Evolutionary conservation across 768 basidiomycete genomes (phyloP).

Genomic region (Tricholomella constricta): DNA sequence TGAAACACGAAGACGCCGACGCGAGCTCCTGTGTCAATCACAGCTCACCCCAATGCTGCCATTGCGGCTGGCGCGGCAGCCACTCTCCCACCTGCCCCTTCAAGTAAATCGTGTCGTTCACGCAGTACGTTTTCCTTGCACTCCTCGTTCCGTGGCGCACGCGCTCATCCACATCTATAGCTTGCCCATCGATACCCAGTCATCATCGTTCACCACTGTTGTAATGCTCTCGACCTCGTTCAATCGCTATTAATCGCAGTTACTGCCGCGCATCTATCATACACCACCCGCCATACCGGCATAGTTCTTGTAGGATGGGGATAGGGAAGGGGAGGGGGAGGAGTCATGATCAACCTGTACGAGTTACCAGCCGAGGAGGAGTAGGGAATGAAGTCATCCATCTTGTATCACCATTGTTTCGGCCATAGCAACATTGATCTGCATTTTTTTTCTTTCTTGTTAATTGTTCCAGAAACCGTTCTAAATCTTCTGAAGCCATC

Average conservation of each 20-base stretch:
- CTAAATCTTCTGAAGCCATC: neutral
- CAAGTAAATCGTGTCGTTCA: constrained; percentile 38
- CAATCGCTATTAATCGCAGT: constrained; percentile 15
- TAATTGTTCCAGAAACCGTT: constrained; percentile 14
- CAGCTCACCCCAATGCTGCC: constrained; percentile 76
- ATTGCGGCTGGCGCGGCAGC: constrained; percentile 70
- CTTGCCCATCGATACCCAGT: constrained; percentile 12
- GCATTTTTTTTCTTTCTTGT: constrained; percentile 16
- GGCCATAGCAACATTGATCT: constrained; percentile 24
- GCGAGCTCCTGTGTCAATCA: constrained; percentile 41
- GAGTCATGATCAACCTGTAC: constrained; percentile 17
- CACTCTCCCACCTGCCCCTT: constrained; percentile 66
- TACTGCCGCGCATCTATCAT: constrained; percentile 12
- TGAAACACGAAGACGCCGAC: constrained; percentile 21
- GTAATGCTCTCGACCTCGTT: constrained; percentile 21
- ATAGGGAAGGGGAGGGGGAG: constrained; percentile 4
- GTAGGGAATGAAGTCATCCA: constrained; percentile 37
- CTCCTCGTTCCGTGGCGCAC: constrained; percentile 8
- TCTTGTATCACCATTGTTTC: constrained; percentile 32
- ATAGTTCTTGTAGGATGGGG: constrained; percentile 16
- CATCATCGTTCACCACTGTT: constrained; percentile 12
- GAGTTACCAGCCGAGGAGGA: constrained; percentile 27
- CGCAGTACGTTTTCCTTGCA: constrained; percentile 7
- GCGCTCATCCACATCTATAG: constrained; percentile 5
- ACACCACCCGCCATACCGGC: constrained; percentile 15